Conservation (phyloP, 2,329 filamentous ascomycete genomes). For the Aspergillus oerlinghausenensis region DNA sequence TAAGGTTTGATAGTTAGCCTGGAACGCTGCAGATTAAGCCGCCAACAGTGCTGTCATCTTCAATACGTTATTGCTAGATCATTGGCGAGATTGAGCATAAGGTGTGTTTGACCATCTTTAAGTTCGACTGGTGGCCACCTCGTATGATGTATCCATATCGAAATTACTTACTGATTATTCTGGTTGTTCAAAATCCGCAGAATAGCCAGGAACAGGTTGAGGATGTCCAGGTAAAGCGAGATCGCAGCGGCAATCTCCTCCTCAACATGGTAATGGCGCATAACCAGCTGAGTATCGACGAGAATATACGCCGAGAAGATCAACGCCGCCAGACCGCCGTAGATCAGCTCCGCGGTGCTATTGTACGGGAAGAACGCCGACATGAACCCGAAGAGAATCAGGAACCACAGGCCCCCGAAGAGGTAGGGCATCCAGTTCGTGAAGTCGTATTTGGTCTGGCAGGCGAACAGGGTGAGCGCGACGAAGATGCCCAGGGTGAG, state of each 20-base stretch:
- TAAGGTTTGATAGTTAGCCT: no score
- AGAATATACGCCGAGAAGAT: conserved; percentile 94
- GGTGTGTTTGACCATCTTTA: no score
- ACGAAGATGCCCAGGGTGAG: conserved; percentile 70
- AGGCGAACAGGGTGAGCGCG: conserved; percentile 72
- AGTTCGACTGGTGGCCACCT: no score
- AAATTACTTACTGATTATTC: conserved; percentile 69
- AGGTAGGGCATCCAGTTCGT: conserved; percentile 96
- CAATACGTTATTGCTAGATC: background rate
- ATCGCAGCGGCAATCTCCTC: conserved; percentile 96
- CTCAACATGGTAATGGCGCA: conserved; percentile 95
- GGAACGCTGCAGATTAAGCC: background rate
- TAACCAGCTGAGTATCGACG: conserved; percentile 91
- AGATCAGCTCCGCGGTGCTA: conserved; percentile 76
- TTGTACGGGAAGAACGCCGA: conserved; percentile 79
- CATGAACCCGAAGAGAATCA: conserved; percentile 92
- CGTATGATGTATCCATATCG: background rate
- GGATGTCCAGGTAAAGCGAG: conserved; percentile 89
- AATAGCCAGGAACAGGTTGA: conserved; percentile 96
- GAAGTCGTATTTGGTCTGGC: conserved; percentile 98
- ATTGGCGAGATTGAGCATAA: background rate
- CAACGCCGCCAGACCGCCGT: conserved; percentile 74
- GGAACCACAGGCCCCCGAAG: conserved; percentile 81
- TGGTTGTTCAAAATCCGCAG: conserved; percentile 94
- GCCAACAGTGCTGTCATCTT: background rate